Percentiles rank a stretch among this genome's conserved stretches.
Conservation (phyloP, 306 rosid species). For the Mimosa bimucronata region DNA sequence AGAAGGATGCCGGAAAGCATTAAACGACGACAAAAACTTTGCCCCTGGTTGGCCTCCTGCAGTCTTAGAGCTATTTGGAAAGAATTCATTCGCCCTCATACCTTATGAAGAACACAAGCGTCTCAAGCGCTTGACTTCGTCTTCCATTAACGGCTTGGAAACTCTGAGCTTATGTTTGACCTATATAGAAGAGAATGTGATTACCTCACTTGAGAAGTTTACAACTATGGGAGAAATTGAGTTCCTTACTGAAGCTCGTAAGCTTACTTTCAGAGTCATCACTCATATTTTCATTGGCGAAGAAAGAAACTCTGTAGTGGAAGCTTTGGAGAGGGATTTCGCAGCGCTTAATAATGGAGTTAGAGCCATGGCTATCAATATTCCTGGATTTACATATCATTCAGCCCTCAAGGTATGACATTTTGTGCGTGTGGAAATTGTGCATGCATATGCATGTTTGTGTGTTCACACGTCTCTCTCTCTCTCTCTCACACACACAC, state of each 20-base stretch:
- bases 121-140: slow-evolving; percentile 65
- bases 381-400: slow-evolving; percentile 80
- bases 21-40: slow-evolving; percentile 74
- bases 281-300: slow-evolving; percentile 68
- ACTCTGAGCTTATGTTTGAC: slow-evolving; percentile 55
- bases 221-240: slow-evolving; percentile 57
- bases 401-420: slow-evolving; percentile 37
- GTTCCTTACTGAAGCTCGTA: slow-evolving; percentile 62
- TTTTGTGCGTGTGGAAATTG: too few relatives aligned
- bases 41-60: slow-evolving; percentile 75
- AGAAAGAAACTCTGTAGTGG: slow-evolving; percentile 53
- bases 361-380: slow-evolving; percentile 73
- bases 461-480: too few relatives aligned
- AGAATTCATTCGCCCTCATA: slow-evolving; percentile 63
- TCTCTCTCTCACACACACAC: too few relatives aligned
- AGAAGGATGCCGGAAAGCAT: slow-evolving; percentile 56
- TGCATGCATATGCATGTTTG: too few relatives aligned
- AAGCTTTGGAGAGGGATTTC: slow-evolving; percentile 65
- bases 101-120: slow-evolving; percentile 74
- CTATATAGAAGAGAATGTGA: slow-evolving; percentile 53
- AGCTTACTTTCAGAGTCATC: slow-evolving; percentile 66
- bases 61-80: slow-evolving; percentile 65
- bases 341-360: slow-evolving; percentile 65
- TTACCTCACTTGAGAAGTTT: slow-evolving; percentile 61
- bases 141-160: slow-evolving; percentile 79